Base-by-base conservation (phyloP, 2,329 filamentous ascomycete genomes). In the Cytospora piceae region DNA sequence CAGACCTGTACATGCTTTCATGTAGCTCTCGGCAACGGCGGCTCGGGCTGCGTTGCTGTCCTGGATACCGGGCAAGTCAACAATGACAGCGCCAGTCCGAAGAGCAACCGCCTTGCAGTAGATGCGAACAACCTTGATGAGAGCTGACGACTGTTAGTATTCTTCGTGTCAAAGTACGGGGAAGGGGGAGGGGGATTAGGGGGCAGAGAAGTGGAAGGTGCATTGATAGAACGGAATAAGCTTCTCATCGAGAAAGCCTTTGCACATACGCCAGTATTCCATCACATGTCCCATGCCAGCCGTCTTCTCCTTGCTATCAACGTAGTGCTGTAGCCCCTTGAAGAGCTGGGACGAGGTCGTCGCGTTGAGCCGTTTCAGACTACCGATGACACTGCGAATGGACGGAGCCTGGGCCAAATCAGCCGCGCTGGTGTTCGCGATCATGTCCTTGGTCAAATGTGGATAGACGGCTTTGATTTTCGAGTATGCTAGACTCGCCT, bases 41-140 rank as follows among this genome's bases (percentile, higher is more conserved):
- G 82, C 80, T 58, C 87, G 79, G 42, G 87, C 87, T 4, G 83
- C 81, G 71, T 89, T 89, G 0, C 82, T 82, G 70, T 89, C 87
- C 17, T 85, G 81, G 0, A 85, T 78, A 52, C 86, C 85, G 6
- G 86, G 86, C 73, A 89, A 74, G 71, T 89, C 77, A 11, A 79
- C 78, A 1, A 80, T 68, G 3, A 78, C 72, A 4, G 74, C 72
- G 0, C 78, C 78, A 0, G 74, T 75, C 2, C 74, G 73, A 4
- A 80, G 71, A 1, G 73, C 73, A 4, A 72, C 54, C 0, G 77
- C 73, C 58, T 76, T 77, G 20, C 74, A 72, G 32, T 73, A 78
- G 11, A 79, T 69, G 9, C 73, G 72, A 31, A 87, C 82, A 0
- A 83, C 81, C 67, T 82, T 84, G 69, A 86, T 82, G 42, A 86